A percentile compares a stretch with the other conserved stretches of the same genome.
These are phyloP conservation scores for Rachicladosporium sp. DNA, from an alignment of 2,329 filamentous ascomycete species.

Conservation along the genomic window DNA sequence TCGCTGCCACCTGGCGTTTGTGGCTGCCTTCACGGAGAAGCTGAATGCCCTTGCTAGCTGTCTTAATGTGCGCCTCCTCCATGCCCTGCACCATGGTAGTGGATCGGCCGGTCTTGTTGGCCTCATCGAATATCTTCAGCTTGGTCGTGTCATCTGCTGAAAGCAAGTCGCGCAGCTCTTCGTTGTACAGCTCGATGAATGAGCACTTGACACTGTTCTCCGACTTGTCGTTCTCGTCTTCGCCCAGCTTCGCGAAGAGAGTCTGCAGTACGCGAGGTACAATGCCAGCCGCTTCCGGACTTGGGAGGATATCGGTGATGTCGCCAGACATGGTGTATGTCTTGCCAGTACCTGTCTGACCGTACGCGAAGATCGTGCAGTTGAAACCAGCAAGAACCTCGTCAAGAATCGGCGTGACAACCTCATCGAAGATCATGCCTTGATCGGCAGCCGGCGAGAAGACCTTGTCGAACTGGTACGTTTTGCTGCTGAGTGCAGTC, in stretches of 20 bases:
- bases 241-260: slow-evolving; percentile 73
- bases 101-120: slow-evolving; percentile 69
- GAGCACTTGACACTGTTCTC: slow-evolving; percentile 94
- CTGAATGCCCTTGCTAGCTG: slow-evolving; percentile 72
- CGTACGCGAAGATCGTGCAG: slow-evolving; percentile 97
- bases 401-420: slow-evolving; percentile 81
- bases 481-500: slow-evolving; percentile 85
- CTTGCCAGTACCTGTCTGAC: slow-evolving; percentile 94
- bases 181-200: slow-evolving; percentile 97
- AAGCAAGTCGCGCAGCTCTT: slow-evolving; percentile 84
- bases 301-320: slow-evolving; percentile 79
- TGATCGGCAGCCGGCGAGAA: slow-evolving; percentile 94
- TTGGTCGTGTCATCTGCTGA: slow-evolving; percentile 70
- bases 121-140: slow-evolving; percentile 91
- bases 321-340: slow-evolving; percentile 99
- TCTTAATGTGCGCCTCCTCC: slow-evolving; percentile 90
- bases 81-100: slow-evolving; percentile 90
- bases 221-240: slow-evolving; percentile 47
- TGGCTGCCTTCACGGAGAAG: slow-evolving; percentile 79
- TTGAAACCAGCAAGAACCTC: slow-evolving; percentile 94
- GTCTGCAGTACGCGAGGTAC: slow-evolving; percentile 83
- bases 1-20: slow-evolving; percentile 94
- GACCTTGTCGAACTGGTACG: slow-evolving; percentile 92
- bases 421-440: slow-evolving; percentile 86
- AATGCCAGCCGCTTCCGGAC: slow-evolving; percentile 87